Base-by-base conservation (phyloP, 345 rosid genomes). In the Linum tenue region DNA sequence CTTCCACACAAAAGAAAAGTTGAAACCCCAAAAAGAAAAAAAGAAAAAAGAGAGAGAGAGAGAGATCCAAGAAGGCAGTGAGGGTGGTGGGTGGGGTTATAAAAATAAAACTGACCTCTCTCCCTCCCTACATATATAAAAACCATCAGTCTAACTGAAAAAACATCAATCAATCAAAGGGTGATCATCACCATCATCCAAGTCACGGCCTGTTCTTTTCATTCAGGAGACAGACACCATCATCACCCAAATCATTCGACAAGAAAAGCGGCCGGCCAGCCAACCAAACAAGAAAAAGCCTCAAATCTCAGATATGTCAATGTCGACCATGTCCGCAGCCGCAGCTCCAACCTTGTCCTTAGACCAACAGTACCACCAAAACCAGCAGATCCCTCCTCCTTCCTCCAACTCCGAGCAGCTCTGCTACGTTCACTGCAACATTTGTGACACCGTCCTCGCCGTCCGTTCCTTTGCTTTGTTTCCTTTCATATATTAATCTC, bases 401-500 rank as follows among this genome's bases (percentile, higher is more conserved):
- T 94, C 79, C 31, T 22, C 31, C 31, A 22, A 22, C 31, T 78
- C 92, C 77, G 98, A 95, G 50, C 95, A 95, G 80, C 98, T 95
- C 75, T 89, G 98, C 78, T 95, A 95, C 64, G 96, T 91, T 88
- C 95, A 84, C 65, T 91, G 99, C 91, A 84, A 86, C 85, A 83
- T 80, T 66, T 95, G 99, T 36, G 83, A 89, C 75, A 95, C 96
- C 70, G 83, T 89, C 73, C 96, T 95, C 66, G 96, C 96, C 76
- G 98, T 95, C 85, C 63, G 41, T 5, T 40, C 31, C 31, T 22
- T 22, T 22, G 31, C 31, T 22, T 22, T 22, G 31, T 22, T 22
- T 22, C 56, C 5, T n/a, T 35, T 57, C n/a, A 10, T 36, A 59
- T 38, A n/a, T 3, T 0, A 55, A 1, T 39, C 31, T 57, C 56